A percentile compares a stretch with the other conserved stretches of the same genome.
phyloP scores from a whole-genome alignment of 1,139 yeast genomes.

The Meyerozyma athensensis region DNA sequence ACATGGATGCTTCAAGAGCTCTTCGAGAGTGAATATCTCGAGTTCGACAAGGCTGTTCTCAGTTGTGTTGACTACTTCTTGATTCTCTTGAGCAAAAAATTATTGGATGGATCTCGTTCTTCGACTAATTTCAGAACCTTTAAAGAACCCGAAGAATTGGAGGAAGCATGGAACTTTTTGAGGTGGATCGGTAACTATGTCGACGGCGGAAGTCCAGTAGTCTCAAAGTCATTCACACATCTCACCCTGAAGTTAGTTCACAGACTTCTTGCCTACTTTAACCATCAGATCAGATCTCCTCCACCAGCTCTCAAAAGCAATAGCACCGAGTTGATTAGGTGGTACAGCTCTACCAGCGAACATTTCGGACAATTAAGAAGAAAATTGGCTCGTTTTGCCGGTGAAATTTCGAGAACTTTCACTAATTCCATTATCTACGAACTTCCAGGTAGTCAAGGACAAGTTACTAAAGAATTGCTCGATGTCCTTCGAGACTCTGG shows the following conservation, averaged over 20 bases:
- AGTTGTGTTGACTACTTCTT: slow-evolving; percentile 74
- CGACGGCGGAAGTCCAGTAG: slow-evolving; percentile 80
- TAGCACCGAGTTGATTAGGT: slow-evolving; percentile 61
- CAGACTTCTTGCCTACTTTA: slow-evolving; percentile 66
- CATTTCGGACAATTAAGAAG: slow-evolving; percentile 83
- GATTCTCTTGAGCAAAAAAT: slow-evolving; percentile 66
- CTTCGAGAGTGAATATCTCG: slow-evolving; percentile 50
- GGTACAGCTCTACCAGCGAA: slow-evolving; percentile 82
- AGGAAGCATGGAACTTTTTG: slow-evolving; percentile 71
- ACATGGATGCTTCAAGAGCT: slow-evolving; percentile 74
- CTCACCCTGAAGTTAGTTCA: slow-evolving; percentile 65
- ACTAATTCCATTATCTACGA: slow-evolving; percentile 73
- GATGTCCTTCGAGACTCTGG: slow-evolving; percentile 57
- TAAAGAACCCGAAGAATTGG: slow-evolving; percentile 87
- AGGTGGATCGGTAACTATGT: slow-evolving; percentile 68
- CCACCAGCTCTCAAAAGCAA: slow-evolving; percentile 39
- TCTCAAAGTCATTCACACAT: slow-evolving; percentile 70
- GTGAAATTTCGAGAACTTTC: slow-evolving; percentile 63
- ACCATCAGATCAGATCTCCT: slow-evolving; percentile 66
- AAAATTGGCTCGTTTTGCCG: slow-evolving; percentile 73
- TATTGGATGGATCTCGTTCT: slow-evolving; percentile 70
- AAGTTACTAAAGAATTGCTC: slow-evolving; percentile 51
- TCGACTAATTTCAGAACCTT: slow-evolving; percentile 69
- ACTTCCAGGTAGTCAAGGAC: slow-evolving; percentile 44
- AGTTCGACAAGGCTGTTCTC: slow-evolving; percentile 67